Evolutionary conservation across 1,139 yeast genomes (phyloP), one percentile per base, ranked within the genome.

Genomic region (Zygosaccharomyces sapae): DNA sequence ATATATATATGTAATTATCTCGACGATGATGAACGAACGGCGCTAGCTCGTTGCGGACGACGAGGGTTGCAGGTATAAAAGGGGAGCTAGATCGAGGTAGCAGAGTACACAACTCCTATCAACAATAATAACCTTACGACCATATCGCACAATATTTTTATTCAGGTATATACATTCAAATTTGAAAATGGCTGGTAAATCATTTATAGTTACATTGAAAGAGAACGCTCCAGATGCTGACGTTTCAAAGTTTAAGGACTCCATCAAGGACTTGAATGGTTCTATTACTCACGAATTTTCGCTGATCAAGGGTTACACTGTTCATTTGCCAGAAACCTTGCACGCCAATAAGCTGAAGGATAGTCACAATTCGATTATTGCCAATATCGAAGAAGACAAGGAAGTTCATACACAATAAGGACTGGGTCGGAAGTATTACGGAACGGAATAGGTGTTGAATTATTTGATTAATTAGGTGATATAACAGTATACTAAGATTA

Each of bases 251-350:
- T 55, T 62, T 46, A 58, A 57, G 46, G 48, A 57, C 8, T 48
- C 56, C 6, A 53, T 70, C 43, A 43, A 50, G 34, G 73, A 73
- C 38, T 59, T 80, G 44, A 89, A 89, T 33, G 90, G 88, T 44
- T 71, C 72, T 44, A 73, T 84, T 56, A 75, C 77, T 49, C 80
- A 77, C 53, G 87, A 83, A 58, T 83, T 77, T 65, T 69, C 76
- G 44, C 70, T 83, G 61, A 80, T 84, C 69, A 83, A 83, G 69
- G 90, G 88, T 1, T 82, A 79, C 59, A 70, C 77, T 5, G 51
- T 58, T 33, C 50, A 55, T 38, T 40, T 57, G 29, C 62, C 61
- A 16, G 62, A 57, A 25, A 44, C 44, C 10, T 29, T 57, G 8
- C 54, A 58, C 33, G 49, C 56, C 35, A 50, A 51, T 33, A 51